Evolutionary conservation across 2,329 filamentous ascomycete species (phyloP).

Genomic region (Acephala macrosclerotiorum): DNA sequence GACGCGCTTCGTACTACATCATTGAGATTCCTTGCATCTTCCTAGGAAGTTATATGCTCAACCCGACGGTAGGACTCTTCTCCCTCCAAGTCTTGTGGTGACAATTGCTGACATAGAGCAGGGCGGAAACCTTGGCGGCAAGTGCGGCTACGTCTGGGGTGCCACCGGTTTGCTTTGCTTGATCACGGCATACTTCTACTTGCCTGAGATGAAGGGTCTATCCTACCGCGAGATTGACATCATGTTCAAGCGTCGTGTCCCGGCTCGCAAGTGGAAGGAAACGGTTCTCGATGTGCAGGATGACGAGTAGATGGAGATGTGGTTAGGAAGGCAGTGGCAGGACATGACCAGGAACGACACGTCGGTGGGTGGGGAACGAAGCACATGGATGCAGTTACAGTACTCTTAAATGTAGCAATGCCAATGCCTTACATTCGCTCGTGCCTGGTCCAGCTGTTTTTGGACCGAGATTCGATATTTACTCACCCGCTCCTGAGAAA

Average conservation of each 20-base stretch:
- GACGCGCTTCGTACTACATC: constrained; percentile 69
- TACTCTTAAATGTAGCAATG: constrained; percentile 17
- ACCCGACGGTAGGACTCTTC: constrained; percentile 51
- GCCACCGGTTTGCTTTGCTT: constrained; percentile 64
- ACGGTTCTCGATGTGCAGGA: constrained; percentile 64
- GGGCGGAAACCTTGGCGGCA: constrained; percentile 56
- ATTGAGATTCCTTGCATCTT: constrained; percentile 73
- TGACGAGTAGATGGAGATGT: constrained; percentile 60
- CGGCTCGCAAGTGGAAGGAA: constrained; percentile 54
- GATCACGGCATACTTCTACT: constrained; percentile 55
- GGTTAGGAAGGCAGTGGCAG: constrained; percentile 16
- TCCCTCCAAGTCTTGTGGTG: not conserved
- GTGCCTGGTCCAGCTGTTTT: constrained; percentile 18
- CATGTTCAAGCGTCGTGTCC: constrained; percentile 50
- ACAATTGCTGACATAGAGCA: constrained; percentile 40
- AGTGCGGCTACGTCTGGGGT: constrained; percentile 67
- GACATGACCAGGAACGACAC: constrained; percentile 15
- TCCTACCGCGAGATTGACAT: constrained; percentile 58
- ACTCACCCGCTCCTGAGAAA: too few relatives aligned
- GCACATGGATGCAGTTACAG: not conserved
- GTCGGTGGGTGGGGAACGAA: not conserved
- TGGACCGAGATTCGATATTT: constrained; percentile 13
- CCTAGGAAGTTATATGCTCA: constrained; percentile 67
- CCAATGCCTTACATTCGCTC: constrained; percentile 17
- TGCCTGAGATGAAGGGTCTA: constrained; percentile 66